phyloP scores from a whole-genome alignment of 176 grass and related monocot genomes.

The Oryza meridionalis region DNA sequence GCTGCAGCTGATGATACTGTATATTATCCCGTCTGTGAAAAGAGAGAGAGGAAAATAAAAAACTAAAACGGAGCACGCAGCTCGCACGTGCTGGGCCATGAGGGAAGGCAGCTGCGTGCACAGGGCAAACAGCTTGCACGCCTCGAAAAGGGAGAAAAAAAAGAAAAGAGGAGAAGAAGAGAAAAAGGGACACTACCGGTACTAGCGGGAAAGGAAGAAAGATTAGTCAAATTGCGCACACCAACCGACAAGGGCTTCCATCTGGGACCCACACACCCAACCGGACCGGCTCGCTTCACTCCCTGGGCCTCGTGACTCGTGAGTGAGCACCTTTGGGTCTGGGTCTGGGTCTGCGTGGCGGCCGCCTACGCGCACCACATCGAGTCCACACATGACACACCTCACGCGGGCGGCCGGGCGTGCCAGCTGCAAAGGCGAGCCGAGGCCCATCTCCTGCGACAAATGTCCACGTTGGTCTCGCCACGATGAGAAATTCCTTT shows the following conservation, averaged over 20 bases:
- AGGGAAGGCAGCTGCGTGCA: neutral
- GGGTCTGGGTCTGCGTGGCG: neutral
- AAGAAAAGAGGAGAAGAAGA: neutral
- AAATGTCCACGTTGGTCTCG: neutral
- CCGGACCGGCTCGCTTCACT: neutral
- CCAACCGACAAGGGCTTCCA: conserved; percentile 35
- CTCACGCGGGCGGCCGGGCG: too few relatives aligned
- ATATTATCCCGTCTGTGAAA: neutral
- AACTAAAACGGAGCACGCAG: conserved; percentile 8
- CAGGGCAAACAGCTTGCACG: neutral
- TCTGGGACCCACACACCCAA: neutral
- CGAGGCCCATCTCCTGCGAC: neutral
- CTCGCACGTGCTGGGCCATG: conserved; percentile 25
- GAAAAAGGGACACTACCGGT: too few relatives aligned
- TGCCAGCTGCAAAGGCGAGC: neutral
- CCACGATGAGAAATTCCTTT: neutral
- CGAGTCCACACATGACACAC: neutral
- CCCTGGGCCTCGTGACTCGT: too few relatives aligned
- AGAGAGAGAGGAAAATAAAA: neutral
- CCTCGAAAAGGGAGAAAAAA: conserved; percentile 5
- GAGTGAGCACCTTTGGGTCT: neutral
- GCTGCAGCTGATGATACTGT: neutral
- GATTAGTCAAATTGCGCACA: conserved; percentile 34
- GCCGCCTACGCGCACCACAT: neutral
- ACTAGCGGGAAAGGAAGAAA: neutral